phyloP scores from a whole-genome alignment of 164 flowering plant species.

The Vitis cinerea region DNA sequence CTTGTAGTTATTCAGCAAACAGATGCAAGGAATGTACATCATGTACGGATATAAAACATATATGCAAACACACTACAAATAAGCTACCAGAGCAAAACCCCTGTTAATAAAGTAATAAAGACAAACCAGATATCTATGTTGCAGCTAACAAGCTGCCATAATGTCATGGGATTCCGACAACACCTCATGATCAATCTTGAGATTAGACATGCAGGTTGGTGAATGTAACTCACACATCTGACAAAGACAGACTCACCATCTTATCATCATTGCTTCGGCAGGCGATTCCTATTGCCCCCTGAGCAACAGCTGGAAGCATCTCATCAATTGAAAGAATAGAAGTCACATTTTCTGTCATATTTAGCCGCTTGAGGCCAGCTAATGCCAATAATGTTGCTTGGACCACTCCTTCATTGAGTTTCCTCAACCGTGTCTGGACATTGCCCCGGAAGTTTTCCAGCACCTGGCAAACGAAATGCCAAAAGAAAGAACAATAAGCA shows the following conservation, averaged over 20 bases:
- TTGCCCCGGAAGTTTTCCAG: constrained; percentile 89
- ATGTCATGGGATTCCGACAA: too few species aligned
- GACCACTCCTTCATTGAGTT: constrained; percentile 81
- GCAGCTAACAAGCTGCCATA: too few species aligned
- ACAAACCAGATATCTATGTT: too few species aligned
- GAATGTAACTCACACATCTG: background rate
- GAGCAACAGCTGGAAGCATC: constrained; percentile 99
- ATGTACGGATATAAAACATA: too few species aligned
- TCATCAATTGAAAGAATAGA: constrained; percentile 79
- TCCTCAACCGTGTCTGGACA: constrained; percentile 89
- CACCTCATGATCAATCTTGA: too few species aligned
- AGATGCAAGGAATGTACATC: too few species aligned
- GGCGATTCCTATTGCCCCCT: constrained; percentile 99
- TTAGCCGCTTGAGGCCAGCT: constrained; percentile 88
- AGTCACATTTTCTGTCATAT: constrained; percentile 82
- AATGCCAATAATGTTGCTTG: constrained; percentile 91
- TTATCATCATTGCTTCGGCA: constrained; percentile 80
- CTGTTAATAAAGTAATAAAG: too few species aligned
- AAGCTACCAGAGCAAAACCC: too few species aligned
- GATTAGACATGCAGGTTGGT: background rate
- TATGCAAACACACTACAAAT: too few species aligned
- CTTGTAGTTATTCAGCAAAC: too few species aligned
- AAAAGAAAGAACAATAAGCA: background rate
- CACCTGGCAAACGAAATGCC: constrained; percentile 47
- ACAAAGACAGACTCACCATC: constrained; percentile 56